Base-by-base conservation (phyloP, 139 green algal species). In the Chlorella sp. region DNA sequence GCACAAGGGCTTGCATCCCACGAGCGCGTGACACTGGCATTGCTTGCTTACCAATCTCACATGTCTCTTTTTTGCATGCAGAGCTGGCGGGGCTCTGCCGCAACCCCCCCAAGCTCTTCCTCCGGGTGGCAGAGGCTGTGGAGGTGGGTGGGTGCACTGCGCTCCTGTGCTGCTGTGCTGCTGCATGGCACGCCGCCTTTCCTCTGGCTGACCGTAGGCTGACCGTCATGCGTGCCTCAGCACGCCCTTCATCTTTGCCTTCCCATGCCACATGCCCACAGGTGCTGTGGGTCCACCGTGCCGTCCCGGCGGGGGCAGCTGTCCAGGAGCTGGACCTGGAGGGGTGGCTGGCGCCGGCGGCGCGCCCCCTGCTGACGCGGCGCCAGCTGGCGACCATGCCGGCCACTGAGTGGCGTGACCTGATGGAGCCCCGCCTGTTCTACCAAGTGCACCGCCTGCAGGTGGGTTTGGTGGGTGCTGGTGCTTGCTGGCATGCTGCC, bases 251-350 rank as follows among this genome's bases (percentile, higher is more conserved):
- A n/a, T n/a, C 71, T 9, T 30, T 28, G 22, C 2, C 11, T 30
- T 37, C 26, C 19, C 71, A 9, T 30, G 57, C n/a, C 32, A 73
- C 16, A 61, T 24, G 48, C 75, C 37, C 73, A 14, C 64, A 89
- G 81, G 86, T 93, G 86, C 94, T 97, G 28, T 95, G 95, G 90
- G 91, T 95, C 91, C 94, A 97, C 94, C 95, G 95, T 89, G 94
- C 92, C 36, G 93, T 97, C 82, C 92, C 93, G 30, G 92, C 93
- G 53, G 93, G 76, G 48, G 89, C 84, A 39, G 73, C 34, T 5
- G 60, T 87, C 24, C 32, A 32, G 26, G 57, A 32, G 64, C 64
- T 28, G 22, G 64, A 71, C 11, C 64, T 71, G 64, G 64, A 71
- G 19, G 64, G 21, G 21, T 71, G 22, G 21, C 19, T 71, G 64